Evolutionary conservation across 2,329 filamentous ascomycete species (phyloP).

Genomic region (Emericellopsis atlantica): DNA sequence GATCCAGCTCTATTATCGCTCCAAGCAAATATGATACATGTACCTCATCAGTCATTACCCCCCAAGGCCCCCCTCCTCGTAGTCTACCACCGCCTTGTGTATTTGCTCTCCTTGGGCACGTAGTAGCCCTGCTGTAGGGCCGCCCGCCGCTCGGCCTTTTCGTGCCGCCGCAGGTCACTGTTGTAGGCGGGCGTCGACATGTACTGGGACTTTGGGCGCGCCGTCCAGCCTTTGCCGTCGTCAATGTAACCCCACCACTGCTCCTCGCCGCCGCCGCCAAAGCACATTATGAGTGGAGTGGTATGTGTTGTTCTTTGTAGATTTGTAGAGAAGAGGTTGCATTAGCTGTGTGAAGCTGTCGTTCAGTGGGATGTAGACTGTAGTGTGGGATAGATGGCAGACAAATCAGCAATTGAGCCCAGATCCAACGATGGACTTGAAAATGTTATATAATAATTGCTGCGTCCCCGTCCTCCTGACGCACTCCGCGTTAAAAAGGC

Average conservation of each 20-base stretch:
- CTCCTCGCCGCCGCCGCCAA: not conserved
- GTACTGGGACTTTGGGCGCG: conserved; percentile 5
- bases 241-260: conserved; percentile 6
- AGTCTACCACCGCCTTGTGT: not conserved
- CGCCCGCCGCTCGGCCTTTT: not conserved
- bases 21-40: too few relatives aligned
- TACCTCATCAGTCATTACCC: not conserved
- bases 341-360: not conserved
- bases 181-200: conserved; percentile 5
- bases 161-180: not conserved
- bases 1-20: too few relatives aligned
- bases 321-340: not conserved
- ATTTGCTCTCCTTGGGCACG: not conserved
- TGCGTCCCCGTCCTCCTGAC: too few relatives aligned
- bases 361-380: too few relatives aligned
- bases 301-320: not conserved
- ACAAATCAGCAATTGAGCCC: too few relatives aligned
- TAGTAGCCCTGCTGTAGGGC: not conserved
- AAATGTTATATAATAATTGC: too few relatives aligned
- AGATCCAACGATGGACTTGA: too few relatives aligned
- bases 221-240: conserved; percentile 6
- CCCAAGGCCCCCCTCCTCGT: not conserved
- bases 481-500: too few relatives aligned
- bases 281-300: conserved; percentile 1
- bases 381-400: too few relatives aligned